Conservation (phyloP, 306 rosid species). For the Medicago truncatula region MtrunA17r5.0-ANR NC_053045.1:18629501-18630000, state of each 20-base stretch:
- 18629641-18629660: constrained; percentile 46
- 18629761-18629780: constrained; percentile 93
- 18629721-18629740: constrained; percentile 85
- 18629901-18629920: background rate
- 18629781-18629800: constrained; percentile 94
- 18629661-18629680: constrained; percentile 82
- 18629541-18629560: constrained; percentile 76
- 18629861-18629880: constrained; percentile 17
- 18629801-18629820: constrained; percentile 84
- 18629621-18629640: constrained; percentile 29
- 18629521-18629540: constrained; percentile 94
- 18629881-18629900: background rate
- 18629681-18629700: constrained; percentile 84
- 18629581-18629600: constrained; percentile 67
- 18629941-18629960: background rate
- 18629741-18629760: constrained; percentile 94
- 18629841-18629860: constrained; percentile 24
- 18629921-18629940: background rate
- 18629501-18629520: constrained; percentile 87
- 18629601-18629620: constrained; percentile 29
- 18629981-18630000: background rate
- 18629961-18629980: background rate
- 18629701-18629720: constrained; percentile 72
- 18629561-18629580: constrained; percentile 85
- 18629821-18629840: constrained; percentile 65